Base-by-base conservation (phyloP, 345 rosid genomes). In the Draba incana region DNA sequence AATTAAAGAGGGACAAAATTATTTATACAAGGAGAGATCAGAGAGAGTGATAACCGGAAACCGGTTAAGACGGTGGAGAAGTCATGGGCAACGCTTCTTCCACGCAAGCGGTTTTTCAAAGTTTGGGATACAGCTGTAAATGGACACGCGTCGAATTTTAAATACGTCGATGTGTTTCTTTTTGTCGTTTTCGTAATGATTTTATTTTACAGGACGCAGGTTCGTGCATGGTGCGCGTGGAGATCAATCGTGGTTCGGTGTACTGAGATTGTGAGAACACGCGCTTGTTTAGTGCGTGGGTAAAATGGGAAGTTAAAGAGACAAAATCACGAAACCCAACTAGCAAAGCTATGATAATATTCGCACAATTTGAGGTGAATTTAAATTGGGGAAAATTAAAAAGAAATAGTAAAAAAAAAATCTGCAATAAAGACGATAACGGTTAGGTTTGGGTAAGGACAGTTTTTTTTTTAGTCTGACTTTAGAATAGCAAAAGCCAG, bases 61-160 rank as follows among this genome's bases (percentile, higher is more conserved):
- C 74, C 47, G 70, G 70, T 14, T 67, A 56, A 80, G 72, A 43
- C 79, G 82, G 89, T 80, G 59, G 25, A 68, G 74, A 74, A 72
- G 83, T 81, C 63, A 74, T 72, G 82, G 85, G 79, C 76, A 78
- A 79, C 80, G 84, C 76, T 74, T 77, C 75, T 78, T 84, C 80
- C 76, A 79, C 85, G 90, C 71, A 86, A 76, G 77, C 91, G 81
- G 90, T 81, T 85, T 67, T 56, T 68, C 28, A 81, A 75, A 56
- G 55, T 63, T 83, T 79, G 97, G 79, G 88, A 81, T 77, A 87
- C 98, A 92, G 96, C 93, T 92, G 96, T 81, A 6, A 52, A 8
- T 56, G 13, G 77, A 87, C 93, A 92, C 98, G 96, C 83, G 98
- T 92, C 96, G 37, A 11, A 0, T 2, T 1, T 3, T 69, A 28